phyloP scores from a whole-genome alignment of 2,329 filamentous ascomycete species.

The Diaporthe eres region DNA sequence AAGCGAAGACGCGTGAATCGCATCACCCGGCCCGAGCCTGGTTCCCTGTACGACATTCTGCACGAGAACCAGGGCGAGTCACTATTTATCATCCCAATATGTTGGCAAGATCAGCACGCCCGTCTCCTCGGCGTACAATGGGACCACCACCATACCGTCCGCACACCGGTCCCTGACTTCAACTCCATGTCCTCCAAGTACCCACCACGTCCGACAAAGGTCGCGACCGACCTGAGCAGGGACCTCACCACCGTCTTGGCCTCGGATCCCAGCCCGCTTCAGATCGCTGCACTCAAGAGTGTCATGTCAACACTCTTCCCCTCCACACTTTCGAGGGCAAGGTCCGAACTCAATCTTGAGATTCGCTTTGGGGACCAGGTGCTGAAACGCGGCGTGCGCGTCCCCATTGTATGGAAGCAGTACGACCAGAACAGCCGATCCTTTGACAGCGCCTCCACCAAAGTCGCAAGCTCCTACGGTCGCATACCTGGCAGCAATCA shows the following conservation, averaged over 20 bases:
- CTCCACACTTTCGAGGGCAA: conserved; percentile 49
- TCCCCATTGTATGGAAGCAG: conserved; percentile 65
- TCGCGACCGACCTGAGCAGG: conserved; percentile 58
- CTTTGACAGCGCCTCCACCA: conserved; percentile 54
- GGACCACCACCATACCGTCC: conserved; percentile 57
- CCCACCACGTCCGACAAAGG: conserved; percentile 53
- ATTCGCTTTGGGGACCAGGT: conserved; percentile 64
- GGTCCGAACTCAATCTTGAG: conserved; percentile 58
- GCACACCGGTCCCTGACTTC: conserved; percentile 55
- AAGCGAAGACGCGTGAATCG: conserved; percentile 48
- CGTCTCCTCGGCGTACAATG: conserved; percentile 64
- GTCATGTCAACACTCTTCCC: conserved; percentile 62
- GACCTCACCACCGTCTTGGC: conserved; percentile 61
- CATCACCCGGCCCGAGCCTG: conserved; percentile 58
- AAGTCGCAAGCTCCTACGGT: conserved; percentile 51
- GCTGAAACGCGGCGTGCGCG: conserved; percentile 61
- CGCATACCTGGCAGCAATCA: conserved; percentile 44
- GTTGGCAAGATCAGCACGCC: conserved; percentile 68
- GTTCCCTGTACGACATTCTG: conserved; percentile 68
- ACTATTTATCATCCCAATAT: conserved; percentile 67
- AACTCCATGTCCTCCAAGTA: conserved; percentile 34
- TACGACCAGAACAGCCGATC: conserved; percentile 48
- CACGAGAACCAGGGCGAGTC: conserved; percentile 61
- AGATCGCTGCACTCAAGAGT: conserved; percentile 58
- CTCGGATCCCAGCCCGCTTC: conserved; percentile 49